These are phyloP conservation scores for Tolypocladium tropicale DNA, from an alignment of 2,329 filamentous ascomycete species.

Conservation along the genomic window DNA sequence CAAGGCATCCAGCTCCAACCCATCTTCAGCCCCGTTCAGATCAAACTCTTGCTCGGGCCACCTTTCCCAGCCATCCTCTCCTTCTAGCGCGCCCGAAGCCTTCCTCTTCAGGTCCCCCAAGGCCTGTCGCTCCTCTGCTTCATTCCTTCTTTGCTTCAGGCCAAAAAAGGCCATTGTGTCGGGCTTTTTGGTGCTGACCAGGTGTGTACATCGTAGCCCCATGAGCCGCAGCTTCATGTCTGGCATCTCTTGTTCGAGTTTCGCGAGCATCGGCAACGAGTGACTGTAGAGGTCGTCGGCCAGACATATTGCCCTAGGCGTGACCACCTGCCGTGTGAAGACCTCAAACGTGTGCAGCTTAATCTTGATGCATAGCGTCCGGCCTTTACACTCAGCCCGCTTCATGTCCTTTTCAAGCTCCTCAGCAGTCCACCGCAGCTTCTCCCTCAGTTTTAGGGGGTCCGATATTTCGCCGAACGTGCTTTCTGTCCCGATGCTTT, in stretches of 20 bases:
- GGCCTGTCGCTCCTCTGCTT: slow-evolving; percentile 9
- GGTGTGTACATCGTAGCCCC: slow-evolving; percentile 78
- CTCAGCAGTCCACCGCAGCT: slow-evolving; percentile 70
- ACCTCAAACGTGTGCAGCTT: slow-evolving; percentile 94
- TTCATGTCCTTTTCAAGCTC: slow-evolving; percentile 80
- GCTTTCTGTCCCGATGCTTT: slow-evolving; percentile 87
- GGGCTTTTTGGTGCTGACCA: slow-evolving; percentile 75
- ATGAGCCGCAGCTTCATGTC: slow-evolving; percentile 73
- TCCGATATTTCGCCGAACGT: slow-evolving; percentile 78
- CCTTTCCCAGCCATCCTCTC: slow-evolving; percentile 50
- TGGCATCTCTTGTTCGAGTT: slow-evolving; percentile 74
- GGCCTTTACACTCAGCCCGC: slow-evolving; percentile 72
- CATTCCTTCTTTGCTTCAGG: slow-evolving; percentile 27
- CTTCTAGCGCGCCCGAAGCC: slow-evolving; percentile 13
- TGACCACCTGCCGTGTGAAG: slow-evolving; percentile 68
- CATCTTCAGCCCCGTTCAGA: not conserved
- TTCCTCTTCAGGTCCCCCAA: slow-evolving; percentile 22
- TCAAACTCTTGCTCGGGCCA: slow-evolving; percentile 56
- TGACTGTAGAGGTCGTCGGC: slow-evolving; percentile 79
- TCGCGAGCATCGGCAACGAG: slow-evolving; percentile 71
- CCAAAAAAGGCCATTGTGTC: slow-evolving; percentile 76
- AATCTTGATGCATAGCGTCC: slow-evolving; percentile 85
- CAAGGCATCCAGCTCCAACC: not conserved
- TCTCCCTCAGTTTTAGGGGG: slow-evolving; percentile 57
- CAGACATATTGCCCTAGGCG: slow-evolving; percentile 58